Evolutionary conservation across 2,329 filamentous ascomycete species (phyloP).

Genomic region (Pseudofabraea citricarpa): DNA sequence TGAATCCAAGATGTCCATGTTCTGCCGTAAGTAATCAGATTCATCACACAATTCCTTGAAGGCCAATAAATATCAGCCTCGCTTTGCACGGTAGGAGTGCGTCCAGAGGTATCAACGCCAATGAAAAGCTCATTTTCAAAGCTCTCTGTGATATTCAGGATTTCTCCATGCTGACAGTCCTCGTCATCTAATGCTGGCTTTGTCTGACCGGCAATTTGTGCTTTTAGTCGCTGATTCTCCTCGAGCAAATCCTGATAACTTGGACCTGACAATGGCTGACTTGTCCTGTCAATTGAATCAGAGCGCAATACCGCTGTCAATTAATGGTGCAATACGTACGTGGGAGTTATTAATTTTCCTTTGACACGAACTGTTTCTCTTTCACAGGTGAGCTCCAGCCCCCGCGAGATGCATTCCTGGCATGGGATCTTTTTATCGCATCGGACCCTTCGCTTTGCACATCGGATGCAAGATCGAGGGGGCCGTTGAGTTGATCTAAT

Average conservation of each 20-base stretch:
- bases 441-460: constrained; percentile 20
- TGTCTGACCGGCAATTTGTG: background rate
- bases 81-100: background rate
- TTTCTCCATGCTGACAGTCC: background rate
- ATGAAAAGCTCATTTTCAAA: constrained; percentile 2
- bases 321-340: background rate
- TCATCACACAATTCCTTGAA: background rate
- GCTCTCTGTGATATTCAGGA: constrained; percentile 3
- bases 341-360: background rate
- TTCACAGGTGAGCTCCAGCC: constrained; percentile 6
- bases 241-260: constrained; percentile 2
- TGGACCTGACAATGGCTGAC: background rate
- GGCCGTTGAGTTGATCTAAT: constrained; percentile 14
- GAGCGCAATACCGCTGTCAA: background rate
- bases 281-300: background rate
- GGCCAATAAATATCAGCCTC: background rate
- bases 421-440: constrained; percentile 23
- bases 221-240: constrained; percentile 2
- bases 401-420: constrained; percentile 19
- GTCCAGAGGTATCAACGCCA: background rate
- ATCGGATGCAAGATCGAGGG: constrained; percentile 19
- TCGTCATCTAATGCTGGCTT: background rate
- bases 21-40: background rate
- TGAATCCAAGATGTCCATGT: constrained; percentile 16
- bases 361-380: constrained; percentile 7